A percentile compares a stretch with the other conserved stretches of the same genome.
Evolutionary conservation across 2,329 filamentous ascomycete genomes (phyloP).

Genomic region (Fusarium incarnatum): DNA sequence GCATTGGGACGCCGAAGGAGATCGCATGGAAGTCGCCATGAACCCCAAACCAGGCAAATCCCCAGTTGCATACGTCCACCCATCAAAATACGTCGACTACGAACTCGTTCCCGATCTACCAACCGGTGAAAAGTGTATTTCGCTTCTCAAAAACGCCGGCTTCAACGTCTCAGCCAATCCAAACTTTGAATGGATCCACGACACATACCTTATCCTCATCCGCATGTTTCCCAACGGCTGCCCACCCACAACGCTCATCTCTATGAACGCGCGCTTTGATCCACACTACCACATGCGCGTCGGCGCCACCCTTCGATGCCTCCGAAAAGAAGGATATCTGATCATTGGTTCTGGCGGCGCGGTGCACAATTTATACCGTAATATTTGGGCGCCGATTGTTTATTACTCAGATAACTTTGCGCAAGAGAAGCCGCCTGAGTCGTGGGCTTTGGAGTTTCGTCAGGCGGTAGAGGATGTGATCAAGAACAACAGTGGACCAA

Average conservation of each 20-base stretch:
- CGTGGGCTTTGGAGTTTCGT: conserved; percentile 72
- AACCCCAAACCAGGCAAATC: conserved; percentile 70
- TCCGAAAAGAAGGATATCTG: conserved; percentile 51
- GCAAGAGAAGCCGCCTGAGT: conserved; percentile 39
- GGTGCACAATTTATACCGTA: conserved; percentile 78
- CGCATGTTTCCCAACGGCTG: conserved; percentile 75
- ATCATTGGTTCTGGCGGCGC: conserved; percentile 71
- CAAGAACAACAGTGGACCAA: conserved; percentile 54
- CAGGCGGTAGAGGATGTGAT: conserved; percentile 73
- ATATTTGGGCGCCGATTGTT: conserved; percentile 73
- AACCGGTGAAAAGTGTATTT: conserved; percentile 62
- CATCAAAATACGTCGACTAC: conserved; percentile 73
- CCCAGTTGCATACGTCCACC: conserved; percentile 74
- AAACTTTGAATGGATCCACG: conserved; percentile 78
- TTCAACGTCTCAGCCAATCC: conserved; percentile 65
- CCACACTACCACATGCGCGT: conserved; percentile 43
- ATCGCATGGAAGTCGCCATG: conserved; percentile 69
- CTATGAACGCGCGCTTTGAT: conserved; percentile 42
- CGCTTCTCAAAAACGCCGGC: conserved; percentile 61
- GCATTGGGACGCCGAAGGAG: conserved; percentile 71
- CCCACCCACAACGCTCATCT: conserved; percentile 68
- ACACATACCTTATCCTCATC: conserved; percentile 75
- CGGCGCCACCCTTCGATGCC: conserved; percentile 26
- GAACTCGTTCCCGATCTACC: conserved; percentile 69
- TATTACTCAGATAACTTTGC: conserved; percentile 26